Evolutionary conservation across 345 rosid genomes (phyloP).

Genomic region (Alliaria petiolata): DNA sequence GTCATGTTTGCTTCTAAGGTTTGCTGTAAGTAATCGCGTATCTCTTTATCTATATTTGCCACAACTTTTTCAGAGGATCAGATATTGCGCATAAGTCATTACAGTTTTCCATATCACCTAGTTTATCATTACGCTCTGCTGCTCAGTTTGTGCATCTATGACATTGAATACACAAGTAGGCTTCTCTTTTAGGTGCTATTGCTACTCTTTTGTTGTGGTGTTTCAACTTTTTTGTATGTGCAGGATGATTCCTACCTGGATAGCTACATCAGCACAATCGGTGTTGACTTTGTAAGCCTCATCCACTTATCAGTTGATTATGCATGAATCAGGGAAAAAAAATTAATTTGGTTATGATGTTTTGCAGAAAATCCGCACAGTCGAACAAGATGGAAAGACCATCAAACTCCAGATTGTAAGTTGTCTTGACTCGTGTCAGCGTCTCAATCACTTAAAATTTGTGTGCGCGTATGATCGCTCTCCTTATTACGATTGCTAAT

Average conservation of each 20-base stretch:
- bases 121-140: not conserved
- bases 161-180: not conserved
- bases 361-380: slow-evolving; percentile 86
- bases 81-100: too few species aligned
- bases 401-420: slow-evolving; percentile 41
- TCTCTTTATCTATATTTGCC: not conserved
- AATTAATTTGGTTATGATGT: not conserved
- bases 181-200: not conserved
- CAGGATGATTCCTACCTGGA: slow-evolving; percentile 96
- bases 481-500: slow-evolving; percentile 1
- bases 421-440: not conserved
- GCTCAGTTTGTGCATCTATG: not conserved
- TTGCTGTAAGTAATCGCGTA: slow-evolving; percentile 38
- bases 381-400: slow-evolving; percentile 90
- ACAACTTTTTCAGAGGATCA: not conserved
- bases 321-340: not conserved
- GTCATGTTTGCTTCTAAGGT: slow-evolving; percentile 43
- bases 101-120: too few species aligned
- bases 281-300: slow-evolving; percentile 84
- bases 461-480: not conserved
- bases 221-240: not conserved
- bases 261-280: slow-evolving; percentile 90
- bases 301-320: not conserved
- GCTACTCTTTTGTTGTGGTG: not conserved
- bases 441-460: not conserved